Conservation (phyloP, 106 monocot genomes). For the Dendrobium huoshanense region DNA sequence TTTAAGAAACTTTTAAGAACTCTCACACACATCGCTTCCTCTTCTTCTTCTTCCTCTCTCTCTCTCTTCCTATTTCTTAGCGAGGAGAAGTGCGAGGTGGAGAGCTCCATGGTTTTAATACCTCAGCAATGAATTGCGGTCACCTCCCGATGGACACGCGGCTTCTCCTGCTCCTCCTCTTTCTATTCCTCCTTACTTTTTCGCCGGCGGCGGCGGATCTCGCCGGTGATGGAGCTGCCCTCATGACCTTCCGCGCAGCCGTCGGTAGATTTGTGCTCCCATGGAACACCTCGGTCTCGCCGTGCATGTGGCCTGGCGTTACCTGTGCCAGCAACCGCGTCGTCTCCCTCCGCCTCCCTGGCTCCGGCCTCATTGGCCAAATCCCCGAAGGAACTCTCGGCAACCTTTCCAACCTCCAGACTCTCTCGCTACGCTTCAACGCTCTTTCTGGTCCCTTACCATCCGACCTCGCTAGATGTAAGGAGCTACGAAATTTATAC, state of each 20-base stretch:
- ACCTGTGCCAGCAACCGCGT: constrained; percentile 43
- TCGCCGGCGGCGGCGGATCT: constrained; percentile 25
- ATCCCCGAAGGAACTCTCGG: constrained; percentile 50
- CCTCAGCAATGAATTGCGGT: not conserved
- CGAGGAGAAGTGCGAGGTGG: too few relatives aligned
- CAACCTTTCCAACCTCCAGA: constrained; percentile 57
- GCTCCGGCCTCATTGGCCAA: constrained; percentile 47
- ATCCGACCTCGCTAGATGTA: constrained; percentile 31
- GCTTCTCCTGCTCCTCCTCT: constrained; percentile 12
- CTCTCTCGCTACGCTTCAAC: constrained; percentile 73
- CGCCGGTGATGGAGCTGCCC: constrained; percentile 36
- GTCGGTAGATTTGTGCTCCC: constrained; percentile 26
- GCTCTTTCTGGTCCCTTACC: constrained; percentile 58
- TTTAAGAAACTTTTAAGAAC: not conserved
- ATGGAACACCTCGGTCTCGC: constrained; percentile 43
- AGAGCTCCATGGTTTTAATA: constrained; percentile 1
- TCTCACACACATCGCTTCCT: not conserved
- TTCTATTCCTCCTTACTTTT: constrained; percentile 11
- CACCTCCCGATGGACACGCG: constrained; percentile 12
- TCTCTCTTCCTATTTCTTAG: not conserved
- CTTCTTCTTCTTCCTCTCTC: not conserved
- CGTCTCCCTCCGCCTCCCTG: constrained; percentile 61
- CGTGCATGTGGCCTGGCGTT: constrained; percentile 57
- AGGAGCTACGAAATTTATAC: constrained; percentile 51
- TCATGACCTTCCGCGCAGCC: constrained; percentile 40